Conservation (phyloP, 2,329 filamentous ascomycete species). For the Orbilia ellipsospora region DNA sequence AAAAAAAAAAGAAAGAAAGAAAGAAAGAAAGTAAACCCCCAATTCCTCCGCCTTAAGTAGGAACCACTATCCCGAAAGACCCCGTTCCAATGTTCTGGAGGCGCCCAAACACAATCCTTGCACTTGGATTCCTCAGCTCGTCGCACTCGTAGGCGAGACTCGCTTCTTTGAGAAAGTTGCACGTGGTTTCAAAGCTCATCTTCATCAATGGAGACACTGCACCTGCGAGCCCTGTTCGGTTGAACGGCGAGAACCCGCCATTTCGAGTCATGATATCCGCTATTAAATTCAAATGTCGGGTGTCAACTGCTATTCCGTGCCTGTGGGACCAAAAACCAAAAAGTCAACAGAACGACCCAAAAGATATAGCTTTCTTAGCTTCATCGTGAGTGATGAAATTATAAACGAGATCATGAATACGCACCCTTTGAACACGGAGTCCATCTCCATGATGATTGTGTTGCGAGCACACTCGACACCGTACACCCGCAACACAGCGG, state of each 20-base stretch:
- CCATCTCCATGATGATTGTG: slow-evolving; percentile 87
- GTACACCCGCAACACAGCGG: slow-evolving; percentile 83
- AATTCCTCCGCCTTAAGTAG: slow-evolving; percentile 19
- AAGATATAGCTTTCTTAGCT: too few species aligned
- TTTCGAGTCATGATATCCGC: slow-evolving; percentile 97
- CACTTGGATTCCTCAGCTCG: slow-evolving; percentile 84
- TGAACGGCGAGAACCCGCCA: slow-evolving; percentile 90
- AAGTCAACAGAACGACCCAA: not conserved
- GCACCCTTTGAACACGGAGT: slow-evolving; percentile 78
- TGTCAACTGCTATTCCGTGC: slow-evolving; percentile 92
- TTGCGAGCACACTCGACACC: slow-evolving; percentile 92
- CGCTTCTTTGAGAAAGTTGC: slow-evolving; percentile 91
- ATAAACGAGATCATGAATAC: not conserved
- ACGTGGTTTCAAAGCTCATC: slow-evolving; percentile 99
- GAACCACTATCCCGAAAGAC: slow-evolving; percentile 45
- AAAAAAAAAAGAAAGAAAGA: not conserved
- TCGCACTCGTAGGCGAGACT: slow-evolving; percentile 91
- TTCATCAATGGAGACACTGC: slow-evolving; percentile 94
- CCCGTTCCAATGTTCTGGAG: slow-evolving; percentile 88
- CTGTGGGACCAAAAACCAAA: slow-evolving; percentile 59
- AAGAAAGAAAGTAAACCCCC: not conserved
- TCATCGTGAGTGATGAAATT: too few species aligned
- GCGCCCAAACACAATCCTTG: slow-evolving; percentile 86
- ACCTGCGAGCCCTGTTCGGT: slow-evolving; percentile 84
- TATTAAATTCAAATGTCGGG: slow-evolving; percentile 92